A percentile compares a stretch with the other conserved stretches of the same genome.
These are phyloP conservation scores for Backusella mclennaniae DNA, from an alignment of 192 early-diverging fungal species.

Conservation along the genomic window DNA sequence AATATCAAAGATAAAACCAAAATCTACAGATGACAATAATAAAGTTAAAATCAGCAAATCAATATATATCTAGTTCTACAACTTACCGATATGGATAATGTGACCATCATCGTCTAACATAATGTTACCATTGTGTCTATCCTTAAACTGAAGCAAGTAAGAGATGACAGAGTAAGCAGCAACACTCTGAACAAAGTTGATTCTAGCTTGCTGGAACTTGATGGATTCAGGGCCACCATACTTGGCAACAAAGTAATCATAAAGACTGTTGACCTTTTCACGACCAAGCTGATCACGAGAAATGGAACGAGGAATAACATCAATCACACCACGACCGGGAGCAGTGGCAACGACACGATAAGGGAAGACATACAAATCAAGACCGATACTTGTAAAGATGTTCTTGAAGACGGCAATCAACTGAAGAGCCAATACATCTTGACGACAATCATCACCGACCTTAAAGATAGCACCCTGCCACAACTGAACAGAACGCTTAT, in stretches of 20 bases:
- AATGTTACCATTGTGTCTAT: constrained; percentile 99
- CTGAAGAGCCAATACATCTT: constrained; percentile 97
- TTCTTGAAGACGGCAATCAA: constrained; percentile 97
- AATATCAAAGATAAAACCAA: constrained; percentile 98
- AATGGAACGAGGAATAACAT: constrained; percentile 95
- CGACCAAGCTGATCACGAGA: constrained; percentile 97
- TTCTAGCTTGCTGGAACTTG: constrained; percentile 84
- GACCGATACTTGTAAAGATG: constrained; percentile 85
- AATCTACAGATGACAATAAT: constrained; percentile 59
- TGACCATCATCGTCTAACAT: constrained; percentile 98
- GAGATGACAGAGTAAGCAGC: constrained; percentile 95
- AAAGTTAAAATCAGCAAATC: neutral
- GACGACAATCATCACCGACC: constrained; percentile 99
- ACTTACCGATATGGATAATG: constrained; percentile 89
- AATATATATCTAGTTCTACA: neutral
- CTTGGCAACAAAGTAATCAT: constrained; percentile 92
- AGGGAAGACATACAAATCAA: constrained; percentile 96
- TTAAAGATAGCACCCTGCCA: constrained; percentile 97
- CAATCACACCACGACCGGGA: constrained; percentile 97
- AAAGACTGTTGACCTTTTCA: constrained; percentile 96
- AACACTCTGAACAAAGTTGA: constrained; percentile 92
- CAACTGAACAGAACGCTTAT: constrained; percentile 48
- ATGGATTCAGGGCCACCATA: constrained; percentile 91
- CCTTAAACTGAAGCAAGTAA: constrained; percentile 96
- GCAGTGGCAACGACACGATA: constrained; percentile 97